A percentile compares a stretch with the other conserved stretches of the same genome.
phyloP scores from a whole-genome alignment of 2,329 filamentous ascomycete species.

The Colletotrichum sp. region DNA sequence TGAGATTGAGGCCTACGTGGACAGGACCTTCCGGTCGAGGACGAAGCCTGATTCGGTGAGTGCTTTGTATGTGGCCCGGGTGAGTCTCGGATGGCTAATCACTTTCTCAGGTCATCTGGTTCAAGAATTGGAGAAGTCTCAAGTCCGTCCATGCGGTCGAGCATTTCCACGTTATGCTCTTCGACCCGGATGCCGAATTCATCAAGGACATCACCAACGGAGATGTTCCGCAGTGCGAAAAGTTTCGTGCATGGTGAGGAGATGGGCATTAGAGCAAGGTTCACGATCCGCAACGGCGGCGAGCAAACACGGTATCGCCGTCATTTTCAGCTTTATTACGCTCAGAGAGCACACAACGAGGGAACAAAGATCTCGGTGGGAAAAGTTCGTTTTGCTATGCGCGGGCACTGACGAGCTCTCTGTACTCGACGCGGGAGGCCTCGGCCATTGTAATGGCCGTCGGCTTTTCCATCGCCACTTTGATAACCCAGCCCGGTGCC shows the following conservation, averaged over 20 bases:
- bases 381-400: background rate
- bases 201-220: constrained; percentile 73
- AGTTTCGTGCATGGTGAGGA: constrained; percentile 25
- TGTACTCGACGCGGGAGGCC: constrained; percentile 68
- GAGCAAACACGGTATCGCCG: background rate
- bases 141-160: constrained; percentile 89
- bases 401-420: background rate
- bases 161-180: constrained; percentile 95
- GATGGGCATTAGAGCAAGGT: background rate
- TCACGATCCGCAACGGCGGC: background rate
- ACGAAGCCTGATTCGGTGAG: constrained; percentile 52
- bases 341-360: background rate
- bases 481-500: constrained; percentile 53
- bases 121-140: constrained; percentile 86
- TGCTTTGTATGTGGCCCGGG: background rate
- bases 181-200: constrained; percentile 74
- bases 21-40: constrained; percentile 65
- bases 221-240: constrained; percentile 70
- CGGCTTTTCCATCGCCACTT: constrained; percentile 72
- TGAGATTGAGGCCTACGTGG: constrained; percentile 75
- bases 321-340: background rate
- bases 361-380: background rate
- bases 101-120: constrained; percentile 63
- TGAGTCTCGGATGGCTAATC: background rate
- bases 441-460: constrained; percentile 77